A percentile compares a stretch with the other conserved stretches of the same genome.
Evolutionary conservation across 495 filamentous ascomycete species (phyloP).

Genomic region (Podospora tetraspora): DNA sequence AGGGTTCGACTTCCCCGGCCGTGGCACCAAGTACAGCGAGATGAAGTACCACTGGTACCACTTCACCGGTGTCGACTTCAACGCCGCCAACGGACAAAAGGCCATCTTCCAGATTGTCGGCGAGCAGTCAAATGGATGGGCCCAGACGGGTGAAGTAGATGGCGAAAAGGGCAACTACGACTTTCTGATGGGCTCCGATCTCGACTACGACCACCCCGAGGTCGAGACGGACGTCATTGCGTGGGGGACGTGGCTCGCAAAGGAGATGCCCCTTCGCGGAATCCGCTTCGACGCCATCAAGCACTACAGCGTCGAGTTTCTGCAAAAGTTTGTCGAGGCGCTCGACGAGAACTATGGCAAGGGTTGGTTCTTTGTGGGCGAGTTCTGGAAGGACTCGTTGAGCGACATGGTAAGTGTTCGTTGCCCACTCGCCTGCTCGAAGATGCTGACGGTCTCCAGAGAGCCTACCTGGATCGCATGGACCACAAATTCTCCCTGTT

Average conservation of each 20-base stretch:
- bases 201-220: conserved; percentile 63
- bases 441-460: conserved; percentile 7
- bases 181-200: conserved; percentile 57
- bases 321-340: conserved; percentile 52
- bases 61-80: conserved; percentile 66
- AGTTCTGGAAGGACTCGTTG: conserved; percentile 61
- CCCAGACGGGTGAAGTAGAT: conserved; percentile 50
- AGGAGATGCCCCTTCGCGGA: conserved; percentile 54
- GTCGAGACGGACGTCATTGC: conserved; percentile 57
- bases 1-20: conserved; percentile 59
- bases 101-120: conserved; percentile 66
- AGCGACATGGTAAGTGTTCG: conserved; percentile 37
- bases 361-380: conserved; percentile 63
- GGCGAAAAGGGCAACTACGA: conserved; percentile 62
- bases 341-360: conserved; percentile 46
- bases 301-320: conserved; percentile 63
- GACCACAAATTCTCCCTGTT: conserved; percentile 55
- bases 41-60: conserved; percentile 66
- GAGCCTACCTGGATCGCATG: conserved; percentile 53
- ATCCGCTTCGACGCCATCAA: conserved; percentile 72
- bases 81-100: conserved; percentile 50
- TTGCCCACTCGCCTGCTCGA: not conserved
- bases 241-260: conserved; percentile 64
- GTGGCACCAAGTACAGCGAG: conserved; percentile 53
- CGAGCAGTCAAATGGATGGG: conserved; percentile 57